These are phyloP conservation scores for Umbilicus rupestris DNA, from an alignment of 164 flowering plant genomes.

Conservation along the genomic window DNA sequence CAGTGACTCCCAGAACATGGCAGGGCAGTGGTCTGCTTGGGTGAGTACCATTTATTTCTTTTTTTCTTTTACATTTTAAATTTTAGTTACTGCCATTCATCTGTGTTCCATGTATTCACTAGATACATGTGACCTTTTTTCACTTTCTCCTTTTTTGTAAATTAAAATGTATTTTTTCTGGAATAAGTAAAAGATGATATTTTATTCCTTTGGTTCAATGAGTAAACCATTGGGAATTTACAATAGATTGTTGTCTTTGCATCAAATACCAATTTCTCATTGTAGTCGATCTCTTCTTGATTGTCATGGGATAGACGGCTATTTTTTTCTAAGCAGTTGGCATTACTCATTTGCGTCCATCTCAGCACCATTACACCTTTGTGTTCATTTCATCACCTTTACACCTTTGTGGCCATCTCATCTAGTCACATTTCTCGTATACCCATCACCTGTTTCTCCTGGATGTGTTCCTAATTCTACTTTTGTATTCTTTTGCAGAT, in stretches of 20 bases:
- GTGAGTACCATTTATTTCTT: conserved; percentile 26
- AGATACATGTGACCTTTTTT: too few species aligned
- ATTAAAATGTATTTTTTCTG: too few species aligned
- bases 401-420: neutral
- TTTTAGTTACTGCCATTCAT: too few species aligned
- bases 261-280: neutral
- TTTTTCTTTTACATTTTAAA: neutral
- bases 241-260: neutral
- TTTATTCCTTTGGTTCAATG: neutral
- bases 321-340: too few species aligned
- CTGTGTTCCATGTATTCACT: too few species aligned
- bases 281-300: neutral
- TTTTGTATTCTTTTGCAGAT: neutral
- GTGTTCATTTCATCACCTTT: neutral
- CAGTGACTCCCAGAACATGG: conserved; percentile 85
- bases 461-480: neutral
- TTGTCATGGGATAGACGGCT: neutral
- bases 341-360: neutral
- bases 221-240: neutral
- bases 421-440: neutral
- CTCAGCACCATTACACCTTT: neutral
- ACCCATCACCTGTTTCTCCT: neutral
- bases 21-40: conserved; percentile 79
- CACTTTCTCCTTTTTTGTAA: too few species aligned
- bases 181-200: neutral